These are phyloP conservation scores for Candida ulmi DNA, from an alignment of 805 yeast species.

Conservation along the genomic window DNA sequence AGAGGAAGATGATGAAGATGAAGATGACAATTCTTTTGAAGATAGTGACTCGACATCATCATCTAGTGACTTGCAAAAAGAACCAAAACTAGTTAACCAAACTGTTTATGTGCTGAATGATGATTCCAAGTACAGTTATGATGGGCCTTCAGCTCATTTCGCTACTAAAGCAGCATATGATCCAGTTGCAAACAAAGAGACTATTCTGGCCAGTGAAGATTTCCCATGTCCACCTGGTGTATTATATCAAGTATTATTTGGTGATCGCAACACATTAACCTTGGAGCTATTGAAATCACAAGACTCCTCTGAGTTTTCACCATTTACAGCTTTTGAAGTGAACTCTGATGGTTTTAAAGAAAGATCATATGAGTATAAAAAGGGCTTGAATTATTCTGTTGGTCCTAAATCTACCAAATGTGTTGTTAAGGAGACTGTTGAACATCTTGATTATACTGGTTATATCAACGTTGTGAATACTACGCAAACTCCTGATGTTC, in stretches of 20 bases:
- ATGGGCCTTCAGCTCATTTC: conserved; percentile 62
- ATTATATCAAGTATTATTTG: conserved; percentile 65
- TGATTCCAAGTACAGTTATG: conserved; percentile 36
- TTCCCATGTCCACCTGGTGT: conserved; percentile 75
- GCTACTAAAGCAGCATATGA: conserved; percentile 48
- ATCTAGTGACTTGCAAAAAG: conserved; percentile 4
- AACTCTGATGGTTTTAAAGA: conserved; percentile 37
- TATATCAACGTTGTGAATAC: conserved; percentile 56
- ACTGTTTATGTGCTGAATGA: conserved; percentile 31
- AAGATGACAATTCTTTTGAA: no score
- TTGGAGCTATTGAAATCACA: conserved; percentile 34
- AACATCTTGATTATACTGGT: conserved; percentile 45
- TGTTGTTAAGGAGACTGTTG: conserved; percentile 52
- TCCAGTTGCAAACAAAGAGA: conserved; percentile 43
- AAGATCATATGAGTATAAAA: conserved; percentile 60
- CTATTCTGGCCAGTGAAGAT: conserved; percentile 43
- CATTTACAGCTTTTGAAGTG: conserved; percentile 26
- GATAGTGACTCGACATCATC: conserved; percentile 13
- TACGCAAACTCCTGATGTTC: conserved; percentile 88
- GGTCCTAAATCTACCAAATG: conserved; percentile 93
- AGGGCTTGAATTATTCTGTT: conserved; percentile 71
- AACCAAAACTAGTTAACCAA: conserved; percentile 13
- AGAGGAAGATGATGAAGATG: conserved; percentile 24
- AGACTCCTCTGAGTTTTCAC: conserved; percentile 30
- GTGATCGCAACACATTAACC: conserved; percentile 44